Conservation (phyloP, 768 basidiomycete genomes). For the Chiua virens region DNA sequence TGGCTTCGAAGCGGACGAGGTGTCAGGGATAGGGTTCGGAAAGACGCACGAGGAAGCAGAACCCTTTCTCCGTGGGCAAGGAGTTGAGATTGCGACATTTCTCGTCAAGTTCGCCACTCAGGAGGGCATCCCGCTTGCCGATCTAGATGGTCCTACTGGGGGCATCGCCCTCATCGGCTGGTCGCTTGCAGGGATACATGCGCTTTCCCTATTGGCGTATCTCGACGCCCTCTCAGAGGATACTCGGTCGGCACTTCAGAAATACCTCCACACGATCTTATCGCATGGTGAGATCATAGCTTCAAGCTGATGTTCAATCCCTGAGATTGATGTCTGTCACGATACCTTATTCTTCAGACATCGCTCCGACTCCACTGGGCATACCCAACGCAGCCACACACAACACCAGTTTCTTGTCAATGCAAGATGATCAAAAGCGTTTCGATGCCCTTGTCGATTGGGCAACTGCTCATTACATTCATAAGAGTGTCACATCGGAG, state of each 20-base stretch:
- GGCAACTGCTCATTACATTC: constrained; percentile 14
- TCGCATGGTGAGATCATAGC: constrained; percentile 10
- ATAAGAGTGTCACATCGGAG: constrained; percentile 16
- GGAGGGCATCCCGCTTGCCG: constrained; percentile 14
- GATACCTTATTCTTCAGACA: neutral
- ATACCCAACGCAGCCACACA: neutral
- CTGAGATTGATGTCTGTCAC: too few species aligned
- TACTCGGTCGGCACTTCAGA: constrained; percentile 5
- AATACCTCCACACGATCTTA: constrained; percentile 21
- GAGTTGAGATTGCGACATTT: constrained; percentile 20
- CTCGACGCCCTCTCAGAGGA: constrained; percentile 9
- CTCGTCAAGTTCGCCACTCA: constrained; percentile 13
- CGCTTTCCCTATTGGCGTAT: constrained; percentile 11
- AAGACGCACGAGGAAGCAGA: constrained; percentile 19
- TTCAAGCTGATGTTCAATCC: neutral
- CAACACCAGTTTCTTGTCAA: neutral
- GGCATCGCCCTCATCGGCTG: constrained; percentile 21
- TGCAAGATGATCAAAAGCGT: constrained; percentile 8
- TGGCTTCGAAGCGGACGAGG: constrained; percentile 13
- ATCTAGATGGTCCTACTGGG: neutral
- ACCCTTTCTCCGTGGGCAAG: constrained; percentile 14
- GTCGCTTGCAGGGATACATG: constrained; percentile 19
- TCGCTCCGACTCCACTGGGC: constrained; percentile 1
- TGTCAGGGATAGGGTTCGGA: constrained; percentile 6
- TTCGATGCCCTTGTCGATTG: constrained; percentile 16